phyloP scores from a whole-genome alignment of 495 filamentous ascomycete species.

The Hypoxylon fuscum region DNA sequence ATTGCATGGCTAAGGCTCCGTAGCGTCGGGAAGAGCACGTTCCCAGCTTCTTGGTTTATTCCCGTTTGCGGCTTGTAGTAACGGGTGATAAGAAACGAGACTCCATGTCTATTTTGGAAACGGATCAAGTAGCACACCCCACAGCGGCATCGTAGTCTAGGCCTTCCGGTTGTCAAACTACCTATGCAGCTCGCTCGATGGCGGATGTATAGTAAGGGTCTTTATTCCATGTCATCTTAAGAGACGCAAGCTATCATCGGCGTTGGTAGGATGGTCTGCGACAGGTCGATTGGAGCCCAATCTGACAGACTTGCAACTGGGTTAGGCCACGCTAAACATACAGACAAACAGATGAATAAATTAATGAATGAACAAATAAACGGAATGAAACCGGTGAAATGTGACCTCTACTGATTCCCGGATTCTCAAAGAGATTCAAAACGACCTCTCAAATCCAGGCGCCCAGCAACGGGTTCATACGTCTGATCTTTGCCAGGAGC shows the following conservation, averaged over 20 bases:
- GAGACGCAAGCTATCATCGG: slow-evolving; percentile 14
- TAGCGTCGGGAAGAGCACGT: slow-evolving; percentile 36
- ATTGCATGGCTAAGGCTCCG: slow-evolving; percentile 34
- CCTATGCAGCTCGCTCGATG: slow-evolving; percentile 2
- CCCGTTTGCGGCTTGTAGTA: slow-evolving; percentile 19
- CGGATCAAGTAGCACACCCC: slow-evolving; percentile 7
- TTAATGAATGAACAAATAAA: too few relatives aligned
- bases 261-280: slow-evolving; percentile 4
- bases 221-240: slow-evolving; percentile 26
- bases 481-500: slow-evolving; percentile 53
- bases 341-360: too few relatives aligned
- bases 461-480: slow-evolving; percentile 58
- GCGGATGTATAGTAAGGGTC: slow-evolving; percentile 17
- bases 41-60: slow-evolving; percentile 37
- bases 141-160: slow-evolving; percentile 13
- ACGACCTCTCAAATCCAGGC: slow-evolving; percentile 58
- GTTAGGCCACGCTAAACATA: slow-evolving; percentile 9
- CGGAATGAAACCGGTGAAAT: slow-evolving; percentile 42
- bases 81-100: slow-evolving; percentile 24
- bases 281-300: slow-evolving; percentile 23
- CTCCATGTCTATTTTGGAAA: slow-evolving; percentile 27
- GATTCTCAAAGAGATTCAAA: slow-evolving; percentile 53
- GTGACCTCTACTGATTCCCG: slow-evolving; percentile 63
- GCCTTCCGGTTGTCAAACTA: slow-evolving; percentile 18
- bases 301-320: slow-evolving; percentile 23